phyloP scores from a whole-genome alignment of 345 rosid genomes.

The Citrus sinensis region DNA sequence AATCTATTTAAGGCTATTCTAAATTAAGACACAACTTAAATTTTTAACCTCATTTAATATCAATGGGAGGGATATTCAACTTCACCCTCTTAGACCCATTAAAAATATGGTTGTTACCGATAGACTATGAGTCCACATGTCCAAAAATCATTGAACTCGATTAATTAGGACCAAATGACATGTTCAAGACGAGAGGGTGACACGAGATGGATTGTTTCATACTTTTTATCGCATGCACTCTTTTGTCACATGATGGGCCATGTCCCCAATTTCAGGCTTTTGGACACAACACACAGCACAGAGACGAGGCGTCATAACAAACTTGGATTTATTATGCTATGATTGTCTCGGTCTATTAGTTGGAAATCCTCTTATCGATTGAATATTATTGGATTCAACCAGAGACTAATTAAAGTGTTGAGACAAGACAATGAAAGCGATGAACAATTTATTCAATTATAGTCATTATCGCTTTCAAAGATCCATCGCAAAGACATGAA shows the following conservation, averaged over 20 bases:
- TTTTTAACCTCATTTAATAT: too few species aligned
- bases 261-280: conserved; percentile 10
- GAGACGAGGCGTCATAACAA: neutral
- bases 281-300: too few species aligned
- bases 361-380: neutral
- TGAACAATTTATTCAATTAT: neutral
- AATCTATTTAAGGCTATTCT: too few species aligned
- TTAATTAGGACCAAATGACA: neutral
- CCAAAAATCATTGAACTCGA: too few species aligned
- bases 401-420: neutral
- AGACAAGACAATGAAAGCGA: neutral
- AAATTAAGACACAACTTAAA: too few species aligned
- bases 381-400: neutral
- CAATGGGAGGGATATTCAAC: too few species aligned
- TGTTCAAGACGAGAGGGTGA: neutral
- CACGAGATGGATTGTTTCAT: neutral
- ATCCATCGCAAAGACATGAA: neutral
- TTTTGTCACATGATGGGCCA: neutral
- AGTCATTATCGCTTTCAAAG: neutral
- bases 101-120: too few species aligned
- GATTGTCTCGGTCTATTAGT: neutral
- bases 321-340: neutral
- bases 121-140: too few species aligned
- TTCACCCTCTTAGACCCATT: too few species aligned
- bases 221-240: neutral